Evolutionary conservation across 176 grass and related monocot species (phyloP).

Genomic region (Eragrostis nindensis): DNA sequence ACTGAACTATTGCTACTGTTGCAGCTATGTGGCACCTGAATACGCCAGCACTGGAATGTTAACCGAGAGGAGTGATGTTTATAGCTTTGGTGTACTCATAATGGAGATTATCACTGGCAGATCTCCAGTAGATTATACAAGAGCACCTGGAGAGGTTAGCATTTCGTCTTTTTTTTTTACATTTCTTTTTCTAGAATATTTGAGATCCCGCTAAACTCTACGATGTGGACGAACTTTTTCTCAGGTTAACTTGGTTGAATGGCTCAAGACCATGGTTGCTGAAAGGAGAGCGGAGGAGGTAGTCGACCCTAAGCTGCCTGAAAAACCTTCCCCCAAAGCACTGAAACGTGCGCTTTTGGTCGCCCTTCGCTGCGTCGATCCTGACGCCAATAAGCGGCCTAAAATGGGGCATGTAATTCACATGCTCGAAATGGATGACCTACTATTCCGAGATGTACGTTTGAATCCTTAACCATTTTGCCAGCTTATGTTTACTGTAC

Average conservation of each 20-base stretch:
- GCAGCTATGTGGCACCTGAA: slow-evolving; percentile 91
- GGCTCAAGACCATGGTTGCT: slow-evolving; percentile 86
- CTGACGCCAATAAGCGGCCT: slow-evolving; percentile 85
- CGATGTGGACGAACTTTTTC: neutral
- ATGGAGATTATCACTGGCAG: slow-evolving; percentile 96
- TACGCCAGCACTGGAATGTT: slow-evolving; percentile 98
- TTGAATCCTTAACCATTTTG: neutral
- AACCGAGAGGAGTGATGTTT: slow-evolving; percentile 95
- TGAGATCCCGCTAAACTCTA: neutral
- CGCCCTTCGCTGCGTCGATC: slow-evolving; percentile 87
- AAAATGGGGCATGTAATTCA: slow-evolving; percentile 99
- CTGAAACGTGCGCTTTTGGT: slow-evolving; percentile 77
- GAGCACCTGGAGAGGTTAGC: slow-evolving; percentile 71
- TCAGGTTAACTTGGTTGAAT: slow-evolving; percentile 97
- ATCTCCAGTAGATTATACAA: slow-evolving; percentile 94
- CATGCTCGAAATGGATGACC: slow-evolving; percentile 96
- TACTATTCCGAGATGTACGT: slow-evolving; percentile 66
- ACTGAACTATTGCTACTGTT: slow-evolving; percentile 33
- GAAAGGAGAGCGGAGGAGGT: slow-evolving; percentile 81
- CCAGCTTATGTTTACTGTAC: neutral
- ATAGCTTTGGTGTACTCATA: slow-evolving; percentile 94
- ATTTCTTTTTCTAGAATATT: neutral
- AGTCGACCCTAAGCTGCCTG: slow-evolving; percentile 73
- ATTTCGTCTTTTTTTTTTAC: neutral
- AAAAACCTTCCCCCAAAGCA: slow-evolving; percentile 77